A percentile compares a stretch with the other conserved stretches of the same genome.
Conservation (phyloP, 768 basidiomycete genomes). For the Boletellus ananas region DNA sequence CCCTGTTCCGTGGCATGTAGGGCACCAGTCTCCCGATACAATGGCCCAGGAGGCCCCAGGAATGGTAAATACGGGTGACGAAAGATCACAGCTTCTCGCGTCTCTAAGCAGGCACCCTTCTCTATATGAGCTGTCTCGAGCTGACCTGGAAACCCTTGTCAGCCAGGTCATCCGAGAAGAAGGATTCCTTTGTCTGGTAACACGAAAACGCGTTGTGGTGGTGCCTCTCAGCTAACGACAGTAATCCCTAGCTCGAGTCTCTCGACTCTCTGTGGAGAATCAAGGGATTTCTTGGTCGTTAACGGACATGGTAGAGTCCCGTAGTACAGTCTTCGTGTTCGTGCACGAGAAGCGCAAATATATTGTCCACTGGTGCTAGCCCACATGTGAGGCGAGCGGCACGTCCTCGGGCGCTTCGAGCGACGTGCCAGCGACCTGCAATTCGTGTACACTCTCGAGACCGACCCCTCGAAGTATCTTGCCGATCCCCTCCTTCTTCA, state of each 20-base stretch:
- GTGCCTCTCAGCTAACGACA: constrained; percentile 10
- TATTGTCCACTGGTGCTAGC: neutral
- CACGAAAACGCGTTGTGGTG: constrained; percentile 13
- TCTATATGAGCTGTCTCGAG: constrained; percentile 51
- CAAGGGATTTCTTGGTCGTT: constrained; percentile 36
- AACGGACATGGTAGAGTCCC: neutral
- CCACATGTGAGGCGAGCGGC: neutral
- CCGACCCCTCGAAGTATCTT: constrained; percentile 64
- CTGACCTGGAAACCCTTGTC: constrained; percentile 54
- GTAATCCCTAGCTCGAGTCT: constrained; percentile 44
- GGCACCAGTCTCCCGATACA: constrained; percentile 3
- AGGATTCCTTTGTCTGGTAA: constrained; percentile 72
- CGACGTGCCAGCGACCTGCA: constrained; percentile 52
- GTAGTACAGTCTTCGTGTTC: neutral
- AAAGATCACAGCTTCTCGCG: constrained; percentile 28
- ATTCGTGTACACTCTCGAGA: constrained; percentile 62
- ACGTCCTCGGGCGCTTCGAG: constrained; percentile 31
- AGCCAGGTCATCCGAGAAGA: constrained; percentile 67
- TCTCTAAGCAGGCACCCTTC: constrained; percentile 43
- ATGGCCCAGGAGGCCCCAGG: constrained; percentile 5
- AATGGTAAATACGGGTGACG: constrained; percentile 2
- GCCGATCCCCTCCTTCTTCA: constrained; percentile 59
- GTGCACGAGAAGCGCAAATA: neutral
- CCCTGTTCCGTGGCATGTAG: constrained; percentile 21
- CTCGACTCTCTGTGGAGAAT: constrained; percentile 52